Evolutionary conservation across 305 asterid genomes (phyloP).

Genomic region (Fraxinus ornus): DNA sequence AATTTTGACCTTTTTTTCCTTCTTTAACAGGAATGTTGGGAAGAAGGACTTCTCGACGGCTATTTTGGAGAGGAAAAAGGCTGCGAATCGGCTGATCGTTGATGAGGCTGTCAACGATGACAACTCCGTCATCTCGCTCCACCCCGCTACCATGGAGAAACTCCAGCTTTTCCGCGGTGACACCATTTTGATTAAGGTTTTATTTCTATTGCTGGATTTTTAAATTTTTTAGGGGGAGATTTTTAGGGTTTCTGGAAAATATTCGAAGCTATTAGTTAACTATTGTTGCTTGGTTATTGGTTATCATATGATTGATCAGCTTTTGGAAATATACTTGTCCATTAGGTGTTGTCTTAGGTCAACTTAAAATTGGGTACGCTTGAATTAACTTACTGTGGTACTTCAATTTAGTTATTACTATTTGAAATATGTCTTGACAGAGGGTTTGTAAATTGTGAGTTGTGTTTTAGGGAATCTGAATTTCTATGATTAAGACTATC

Average conservation of each 20-base stretch:
- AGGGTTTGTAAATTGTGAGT: not conserved
- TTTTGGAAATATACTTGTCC: too few species aligned
- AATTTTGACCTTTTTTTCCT: not conserved
- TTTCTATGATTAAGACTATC: not conserved
- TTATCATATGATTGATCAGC: not conserved
- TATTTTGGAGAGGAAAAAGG: slow-evolving; percentile 45
- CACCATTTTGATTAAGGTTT: slow-evolving; percentile 44
- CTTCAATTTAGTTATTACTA: too few species aligned
- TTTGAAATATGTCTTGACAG: not conserved
- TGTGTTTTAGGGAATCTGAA: not conserved
- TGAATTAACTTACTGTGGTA: not conserved
- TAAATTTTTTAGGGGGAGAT: not conserved
- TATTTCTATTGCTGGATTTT: not conserved
- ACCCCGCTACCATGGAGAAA: slow-evolving; percentile 52
- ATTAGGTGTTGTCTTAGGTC: too few species aligned
- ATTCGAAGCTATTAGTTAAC: not conserved
- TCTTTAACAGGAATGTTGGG: slow-evolving; percentile 29
- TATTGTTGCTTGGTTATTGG: not conserved
- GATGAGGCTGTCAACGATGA: slow-evolving; percentile 55
- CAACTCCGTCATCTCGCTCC: slow-evolving; percentile 46
- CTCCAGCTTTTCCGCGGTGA: slow-evolving; percentile 26
- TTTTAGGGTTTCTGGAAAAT: not conserved
- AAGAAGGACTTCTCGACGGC: slow-evolving; percentile 45
- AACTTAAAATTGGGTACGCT: not conserved
- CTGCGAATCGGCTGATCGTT: slow-evolving; percentile 43